phyloP scores from a whole-genome alignment of 1,139 yeast genomes.

The Yamadazyma dendronema region DNA sequence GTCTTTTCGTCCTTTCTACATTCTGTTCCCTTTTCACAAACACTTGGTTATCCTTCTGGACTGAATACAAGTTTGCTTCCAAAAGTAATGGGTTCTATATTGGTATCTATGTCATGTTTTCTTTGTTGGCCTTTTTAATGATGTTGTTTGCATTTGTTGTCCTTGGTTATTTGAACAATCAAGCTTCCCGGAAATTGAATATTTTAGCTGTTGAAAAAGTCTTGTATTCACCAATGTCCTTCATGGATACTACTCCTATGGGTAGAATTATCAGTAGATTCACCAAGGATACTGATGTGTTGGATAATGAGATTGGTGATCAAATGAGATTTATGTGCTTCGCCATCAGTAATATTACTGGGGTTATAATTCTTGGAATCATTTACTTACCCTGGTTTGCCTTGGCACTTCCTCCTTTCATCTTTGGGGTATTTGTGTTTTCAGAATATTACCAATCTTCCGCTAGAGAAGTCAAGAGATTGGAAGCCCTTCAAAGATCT shows the following conservation, averaged over 20 bases:
- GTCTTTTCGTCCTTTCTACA: slow-evolving; percentile 42
- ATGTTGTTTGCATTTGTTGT: slow-evolving; percentile 40
- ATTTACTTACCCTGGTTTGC: slow-evolving; percentile 49
- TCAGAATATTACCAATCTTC: slow-evolving; percentile 44
- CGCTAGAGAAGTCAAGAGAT: slow-evolving; percentile 44
- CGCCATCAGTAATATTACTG: slow-evolving; percentile 40
- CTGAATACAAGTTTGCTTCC: slow-evolving; percentile 49
- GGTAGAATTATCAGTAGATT: slow-evolving; percentile 56
- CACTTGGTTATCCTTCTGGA: slow-evolving; percentile 89
- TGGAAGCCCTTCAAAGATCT: slow-evolving; percentile 45
- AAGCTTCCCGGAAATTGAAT: slow-evolving; percentile 41
- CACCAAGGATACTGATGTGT: slow-evolving; percentile 47
- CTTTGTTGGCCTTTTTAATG: slow-evolving; percentile 30
- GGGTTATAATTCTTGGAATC: slow-evolving; percentile 42
- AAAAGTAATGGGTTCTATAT: slow-evolving; percentile 60
- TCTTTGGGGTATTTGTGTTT: slow-evolving; percentile 26
- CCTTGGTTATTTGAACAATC: slow-evolving; percentile 49
- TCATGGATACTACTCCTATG: slow-evolving; percentile 45
- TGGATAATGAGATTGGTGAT: slow-evolving; percentile 48
- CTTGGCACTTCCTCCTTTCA: slow-evolving; percentile 43
- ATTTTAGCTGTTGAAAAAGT: slow-evolving; percentile 19
- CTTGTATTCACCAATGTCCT: slow-evolving; percentile 46
- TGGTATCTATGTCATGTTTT: slow-evolving; percentile 60
- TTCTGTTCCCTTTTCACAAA: slow-evolving; percentile 67
- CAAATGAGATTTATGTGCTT: slow-evolving; percentile 42